Percentiles rank a stretch among this genome's conserved stretches.
phyloP scores from a whole-genome alignment of 2,329 filamentous ascomycete species.

The Arthrobotrys megalospora region DNA sequence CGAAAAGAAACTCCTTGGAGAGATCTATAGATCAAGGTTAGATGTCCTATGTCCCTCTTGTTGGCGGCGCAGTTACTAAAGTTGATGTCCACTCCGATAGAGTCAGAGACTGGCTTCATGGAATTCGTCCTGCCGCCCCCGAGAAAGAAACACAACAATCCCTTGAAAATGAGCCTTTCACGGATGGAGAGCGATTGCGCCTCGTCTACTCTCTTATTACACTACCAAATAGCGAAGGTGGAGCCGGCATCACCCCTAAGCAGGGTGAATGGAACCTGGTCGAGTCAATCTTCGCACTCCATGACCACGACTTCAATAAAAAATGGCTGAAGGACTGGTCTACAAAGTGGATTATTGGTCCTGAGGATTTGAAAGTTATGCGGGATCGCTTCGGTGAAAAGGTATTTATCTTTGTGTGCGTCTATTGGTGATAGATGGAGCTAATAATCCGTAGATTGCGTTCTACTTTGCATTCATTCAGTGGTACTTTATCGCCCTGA shows the following conservation, averaged over 20 bases:
- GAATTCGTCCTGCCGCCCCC: conserved; percentile 83
- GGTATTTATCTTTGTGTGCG: conserved; percentile 64
- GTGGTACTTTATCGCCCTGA: conserved; percentile 86
- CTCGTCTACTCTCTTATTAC: conserved; percentile 89
- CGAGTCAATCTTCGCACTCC: conserved; percentile 82
- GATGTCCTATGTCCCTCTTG: conserved; percentile 22
- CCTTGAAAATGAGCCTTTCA: conserved; percentile 81
- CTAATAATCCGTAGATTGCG: conserved; percentile 73
- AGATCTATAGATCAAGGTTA: conserved; percentile 84
- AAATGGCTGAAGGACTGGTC: conserved; percentile 82
- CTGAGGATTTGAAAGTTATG: conserved; percentile 80
- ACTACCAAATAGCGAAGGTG: conserved; percentile 79
- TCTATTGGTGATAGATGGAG: background rate
- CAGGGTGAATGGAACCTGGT: conserved; percentile 81
- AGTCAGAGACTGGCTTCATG: conserved; percentile 93
- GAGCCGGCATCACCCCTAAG: conserved; percentile 81
- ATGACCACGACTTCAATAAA: conserved; percentile 82
- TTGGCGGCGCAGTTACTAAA: conserved; percentile 6
- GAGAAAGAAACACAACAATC: conserved; percentile 79
- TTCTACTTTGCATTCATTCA: conserved; percentile 97
- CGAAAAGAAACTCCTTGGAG: conserved; percentile 79
- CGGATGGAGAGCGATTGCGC: conserved; percentile 88
- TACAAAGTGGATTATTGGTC: conserved; percentile 77
- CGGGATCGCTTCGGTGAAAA: conserved; percentile 83
- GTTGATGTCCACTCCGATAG: conserved; percentile 66